These are phyloP conservation scores for Collybia mongolica DNA, from an alignment of 768 basidiomycete species.

Conservation along the genomic window DNA sequence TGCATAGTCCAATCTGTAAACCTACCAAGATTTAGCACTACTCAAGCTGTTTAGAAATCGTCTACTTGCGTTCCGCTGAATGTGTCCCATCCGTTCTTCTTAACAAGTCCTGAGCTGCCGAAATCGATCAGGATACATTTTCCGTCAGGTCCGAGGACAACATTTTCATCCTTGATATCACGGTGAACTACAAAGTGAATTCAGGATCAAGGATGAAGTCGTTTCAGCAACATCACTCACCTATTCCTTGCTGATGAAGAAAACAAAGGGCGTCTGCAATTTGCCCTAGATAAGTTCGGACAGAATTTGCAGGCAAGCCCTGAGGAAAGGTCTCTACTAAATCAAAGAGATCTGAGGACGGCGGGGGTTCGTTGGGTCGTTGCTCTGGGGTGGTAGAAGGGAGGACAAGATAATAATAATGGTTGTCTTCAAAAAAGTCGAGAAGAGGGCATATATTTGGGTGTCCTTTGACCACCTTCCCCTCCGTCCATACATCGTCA, in stretches of 20 bases:
- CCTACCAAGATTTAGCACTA: conserved; percentile 8
- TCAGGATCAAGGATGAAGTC: conserved; percentile 5
- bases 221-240: conserved; percentile 41
- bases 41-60: conserved; percentile 4
- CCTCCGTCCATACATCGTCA: conserved; percentile 61
- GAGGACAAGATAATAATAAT: conserved; percentile 94
- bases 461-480: conserved; percentile 78
- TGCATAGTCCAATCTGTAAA: conserved; percentile 81
- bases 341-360: conserved; percentile 89
- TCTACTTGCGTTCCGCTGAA: conserved; percentile 89
- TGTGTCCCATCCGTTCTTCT: conserved; percentile 85
- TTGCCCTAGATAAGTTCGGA: conserved; percentile 88
- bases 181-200: conserved; percentile 69
- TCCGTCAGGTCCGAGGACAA: conserved; percentile 77
- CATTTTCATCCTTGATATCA: conserved; percentile 98
- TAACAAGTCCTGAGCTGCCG: conserved; percentile 86
- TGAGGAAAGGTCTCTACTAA: conserved; percentile 87
- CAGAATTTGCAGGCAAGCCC: conserved; percentile 71
- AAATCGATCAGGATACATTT: conserved; percentile 95
- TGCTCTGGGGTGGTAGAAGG: conserved; percentile 71
- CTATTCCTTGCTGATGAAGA: conserved; percentile 89
- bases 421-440: conserved; percentile 95
- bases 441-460: conserved; percentile 93
- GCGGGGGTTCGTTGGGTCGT: conserved; percentile 46
- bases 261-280: conserved; percentile 90